These are phyloP conservation scores for Candida sanyaensis DNA, from an alignment of 1,139 yeast species.

Conservation along the genomic window DNA sequence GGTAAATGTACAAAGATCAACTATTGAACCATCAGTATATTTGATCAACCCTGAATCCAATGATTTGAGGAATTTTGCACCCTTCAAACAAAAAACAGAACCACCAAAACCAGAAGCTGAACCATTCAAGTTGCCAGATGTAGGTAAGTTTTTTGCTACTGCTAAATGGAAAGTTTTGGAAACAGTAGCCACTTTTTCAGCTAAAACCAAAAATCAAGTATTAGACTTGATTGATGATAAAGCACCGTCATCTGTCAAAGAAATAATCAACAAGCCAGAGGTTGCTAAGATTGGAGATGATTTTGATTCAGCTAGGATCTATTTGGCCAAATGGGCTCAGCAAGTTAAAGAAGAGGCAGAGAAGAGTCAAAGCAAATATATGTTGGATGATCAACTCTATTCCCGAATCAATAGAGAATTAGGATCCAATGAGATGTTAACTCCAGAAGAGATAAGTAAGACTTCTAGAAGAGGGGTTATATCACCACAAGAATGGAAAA, in stretches of 20 bases:
- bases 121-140: slow-evolving; percentile 32
- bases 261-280: slow-evolving; percentile 72
- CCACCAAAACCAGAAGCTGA: slow-evolving; percentile 18
- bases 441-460: slow-evolving; percentile 58
- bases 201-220: slow-evolving; percentile 62
- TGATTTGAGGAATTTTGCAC: slow-evolving; percentile 78
- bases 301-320: slow-evolving; percentile 88
- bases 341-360: slow-evolving; percentile 94
- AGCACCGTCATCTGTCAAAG: slow-evolving; percentile 64
- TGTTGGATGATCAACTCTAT: slow-evolving; percentile 62
- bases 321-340: slow-evolving; percentile 96
- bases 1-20: slow-evolving; percentile 66
- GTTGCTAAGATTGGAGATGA: slow-evolving; percentile 82
- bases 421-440: slow-evolving; percentile 60
- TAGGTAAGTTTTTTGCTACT: slow-evolving; percentile 55
- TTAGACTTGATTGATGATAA: slow-evolving; percentile 63
- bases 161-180: slow-evolving; percentile 88
- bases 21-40: slow-evolving; percentile 70
- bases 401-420: slow-evolving; percentile 66
- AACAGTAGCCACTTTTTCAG: slow-evolving; percentile 80
- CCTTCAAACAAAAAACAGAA: slow-evolving; percentile 35
- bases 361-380: slow-evolving; percentile 59
- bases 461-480: slow-evolving; percentile 70
- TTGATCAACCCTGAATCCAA: slow-evolving; percentile 79
- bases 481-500: slow-evolving; percentile 75